Percentiles rank a stretch among this genome's conserved stretches.
phyloP scores from a whole-genome alignment of 352 stramenopile species.

The Globisporangium irregulare region DNA sequence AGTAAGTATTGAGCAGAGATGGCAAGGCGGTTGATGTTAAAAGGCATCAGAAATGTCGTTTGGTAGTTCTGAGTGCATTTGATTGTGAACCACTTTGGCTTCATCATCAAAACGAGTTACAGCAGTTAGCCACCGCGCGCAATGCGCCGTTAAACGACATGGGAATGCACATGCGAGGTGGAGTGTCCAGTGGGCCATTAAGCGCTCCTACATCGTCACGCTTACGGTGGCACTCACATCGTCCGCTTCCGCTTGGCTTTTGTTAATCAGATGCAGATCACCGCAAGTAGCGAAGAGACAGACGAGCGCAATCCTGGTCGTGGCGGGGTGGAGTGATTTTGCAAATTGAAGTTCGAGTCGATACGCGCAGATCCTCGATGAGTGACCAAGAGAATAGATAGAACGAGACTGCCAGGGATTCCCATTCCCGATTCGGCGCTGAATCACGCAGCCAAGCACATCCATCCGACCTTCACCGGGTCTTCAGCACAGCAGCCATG shows the following conservation, averaged over 20 bases:
- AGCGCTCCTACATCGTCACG: neutral
- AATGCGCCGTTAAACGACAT: neutral
- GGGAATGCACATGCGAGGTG: too few relatives aligned
- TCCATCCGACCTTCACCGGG: too few relatives aligned
- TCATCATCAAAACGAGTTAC: neutral
- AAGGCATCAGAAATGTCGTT: neutral
- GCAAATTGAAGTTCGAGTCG: neutral
- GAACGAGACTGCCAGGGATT: neutral
- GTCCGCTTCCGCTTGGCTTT: neutral
- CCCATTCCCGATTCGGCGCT: conserved; percentile 2
- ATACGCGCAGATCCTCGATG: neutral
- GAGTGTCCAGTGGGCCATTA: neutral
- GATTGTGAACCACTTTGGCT: conserved; percentile 8
- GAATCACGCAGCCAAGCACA: neutral
- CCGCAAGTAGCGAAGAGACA: neutral
- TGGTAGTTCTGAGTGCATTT: neutral
- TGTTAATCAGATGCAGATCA: neutral
- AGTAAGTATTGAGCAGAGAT: neutral
- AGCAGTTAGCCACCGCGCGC: neutral
- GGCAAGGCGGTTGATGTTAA: neutral
- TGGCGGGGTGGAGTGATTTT: neutral
- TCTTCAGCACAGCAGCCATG: neutral
- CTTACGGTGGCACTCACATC: neutral
- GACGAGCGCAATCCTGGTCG: neutral
- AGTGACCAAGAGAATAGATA: neutral